Base-by-base conservation (phyloP, 2,329 filamentous ascomycete genomes). In the Arthrobotrys pseudoclavata region DNA sequence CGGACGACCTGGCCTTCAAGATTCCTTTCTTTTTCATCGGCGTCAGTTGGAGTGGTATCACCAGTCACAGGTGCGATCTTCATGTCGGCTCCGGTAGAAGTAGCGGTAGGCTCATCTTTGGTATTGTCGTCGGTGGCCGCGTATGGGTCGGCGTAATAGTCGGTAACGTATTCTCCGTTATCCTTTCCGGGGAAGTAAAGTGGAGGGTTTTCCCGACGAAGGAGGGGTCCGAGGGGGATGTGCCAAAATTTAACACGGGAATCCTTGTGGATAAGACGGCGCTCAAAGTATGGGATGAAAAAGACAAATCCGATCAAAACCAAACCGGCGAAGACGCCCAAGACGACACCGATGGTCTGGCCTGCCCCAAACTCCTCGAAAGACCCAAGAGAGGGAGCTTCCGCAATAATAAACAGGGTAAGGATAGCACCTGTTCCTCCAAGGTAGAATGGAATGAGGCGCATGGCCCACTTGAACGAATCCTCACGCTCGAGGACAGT, bases 361-460 rank as follows among this genome's bases (percentile, higher is more conserved):
- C 82, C 83, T 9, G 80, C 55, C 5, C 66, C 66, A n/a, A 69
- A 69, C n/a, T 69, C 66, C 15, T 69, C 66, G 22, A 69, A 18
- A 26, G 66, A 69, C 10, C 66, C 66, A 15, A 69, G 42, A 31
- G 50, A 53, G 31, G 84, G 85, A 4, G 83, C 82, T 79, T 86
- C 84, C 74, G 87, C 83, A 55, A 91, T 86, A 70, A 92, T 88
- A 76, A 91, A 87, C 82, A 92, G 88, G 80, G 85, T 85, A 13
- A 89, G 84, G 10, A 89, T 85, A 18, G 85, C 85, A 13, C 86
- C 85, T 0, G 88, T 88, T 50, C 89, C 80, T 81, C 84, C 87
- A 80, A 89, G 89, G 83, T 89, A 90, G 69, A 89, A 76, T 15
- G 88, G 88, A 0, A 89, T 85, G 5, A 85, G 82, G 61, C 86